Evolutionary conservation across 495 filamentous ascomycete species (phyloP).

Genomic region (Pyrenula massariospora): DNA sequence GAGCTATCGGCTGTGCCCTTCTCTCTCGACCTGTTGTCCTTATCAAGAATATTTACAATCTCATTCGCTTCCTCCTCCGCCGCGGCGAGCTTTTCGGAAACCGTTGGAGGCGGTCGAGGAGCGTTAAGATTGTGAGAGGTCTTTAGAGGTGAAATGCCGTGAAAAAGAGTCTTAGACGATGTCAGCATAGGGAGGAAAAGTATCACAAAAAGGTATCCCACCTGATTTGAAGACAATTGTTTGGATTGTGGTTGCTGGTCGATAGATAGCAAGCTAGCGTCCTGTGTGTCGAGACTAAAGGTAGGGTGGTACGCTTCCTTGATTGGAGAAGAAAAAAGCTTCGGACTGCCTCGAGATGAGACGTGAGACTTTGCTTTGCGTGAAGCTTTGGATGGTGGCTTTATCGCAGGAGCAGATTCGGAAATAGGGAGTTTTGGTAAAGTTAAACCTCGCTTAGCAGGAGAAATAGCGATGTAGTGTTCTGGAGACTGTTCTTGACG

Average conservation of each 20-base stretch:
- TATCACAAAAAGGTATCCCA: too few species aligned
- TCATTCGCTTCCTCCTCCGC: not conserved
- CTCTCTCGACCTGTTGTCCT: not conserved
- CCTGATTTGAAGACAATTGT: too few species aligned
- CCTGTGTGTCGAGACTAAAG: not conserved
- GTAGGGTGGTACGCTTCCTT: not conserved
- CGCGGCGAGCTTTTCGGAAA: not conserved
- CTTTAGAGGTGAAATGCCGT: not conserved
- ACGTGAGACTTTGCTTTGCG: not conserved
- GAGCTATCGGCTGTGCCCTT: not conserved
- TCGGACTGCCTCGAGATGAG: not conserved
- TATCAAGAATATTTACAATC: not conserved
- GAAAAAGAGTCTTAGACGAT: not conserved
- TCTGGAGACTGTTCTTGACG: not conserved
- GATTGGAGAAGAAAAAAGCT: not conserved
- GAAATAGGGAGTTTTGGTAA: not conserved
- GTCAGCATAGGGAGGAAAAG: too few species aligned
- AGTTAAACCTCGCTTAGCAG: not conserved
- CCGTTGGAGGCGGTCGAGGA: not conserved
- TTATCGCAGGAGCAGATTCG: not conserved
- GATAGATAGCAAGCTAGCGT: not conserved
- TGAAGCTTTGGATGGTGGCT: not conserved
- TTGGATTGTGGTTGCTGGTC: too few species aligned
- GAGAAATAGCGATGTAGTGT: not conserved
- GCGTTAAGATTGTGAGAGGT: not conserved